These are phyloP conservation scores for Chalciporus chontae DNA, from an alignment of 768 basidiomycete genomes.

Conservation along the genomic window DNA sequence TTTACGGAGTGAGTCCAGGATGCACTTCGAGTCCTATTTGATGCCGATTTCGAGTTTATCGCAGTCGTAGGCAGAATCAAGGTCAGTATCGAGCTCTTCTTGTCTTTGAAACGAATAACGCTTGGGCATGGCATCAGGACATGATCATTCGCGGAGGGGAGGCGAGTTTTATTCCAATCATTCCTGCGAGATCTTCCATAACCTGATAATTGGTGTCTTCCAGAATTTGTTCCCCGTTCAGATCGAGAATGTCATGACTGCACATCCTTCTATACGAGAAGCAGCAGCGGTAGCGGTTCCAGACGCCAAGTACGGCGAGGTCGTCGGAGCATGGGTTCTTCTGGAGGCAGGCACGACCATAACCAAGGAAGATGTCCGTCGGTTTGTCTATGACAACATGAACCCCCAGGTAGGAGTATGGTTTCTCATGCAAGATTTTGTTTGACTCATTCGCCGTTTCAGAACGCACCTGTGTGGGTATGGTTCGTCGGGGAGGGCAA, in stretches of 20 bases:
- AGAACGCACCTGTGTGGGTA: constrained; percentile 81
- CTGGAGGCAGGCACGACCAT: constrained; percentile 37
- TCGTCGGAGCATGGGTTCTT: constrained; percentile 77
- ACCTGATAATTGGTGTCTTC: neutral
- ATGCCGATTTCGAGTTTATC: neutral
- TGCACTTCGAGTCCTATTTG: neutral
- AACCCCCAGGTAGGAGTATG: constrained; percentile 66
- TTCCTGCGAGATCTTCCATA: neutral
- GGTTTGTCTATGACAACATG: constrained; percentile 54
- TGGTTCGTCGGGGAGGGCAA: constrained; percentile 78
- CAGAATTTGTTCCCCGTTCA: constrained; percentile 82
- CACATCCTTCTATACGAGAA: constrained; percentile 57
- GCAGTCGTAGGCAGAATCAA: constrained; percentile 78
- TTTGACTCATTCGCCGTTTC: neutral
- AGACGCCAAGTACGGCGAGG: constrained; percentile 66
- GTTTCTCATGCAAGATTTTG: neutral
- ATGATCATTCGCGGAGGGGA: constrained; percentile 87
- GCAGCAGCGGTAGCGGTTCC: constrained; percentile 74
- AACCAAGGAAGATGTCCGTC: constrained; percentile 51
- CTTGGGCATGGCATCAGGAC: constrained; percentile 41
- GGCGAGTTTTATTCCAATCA: constrained; percentile 33
- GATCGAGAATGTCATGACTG: constrained; percentile 72
- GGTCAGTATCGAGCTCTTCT: constrained; percentile 33
- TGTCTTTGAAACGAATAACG: constrained; percentile 1
- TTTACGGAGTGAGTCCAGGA: constrained; percentile 50